A percentile compares a stretch with the other conserved stretches of the same genome.
phyloP scores from a whole-genome alignment of 306 rosid species.

The Aeschynomene evenia region DNA sequence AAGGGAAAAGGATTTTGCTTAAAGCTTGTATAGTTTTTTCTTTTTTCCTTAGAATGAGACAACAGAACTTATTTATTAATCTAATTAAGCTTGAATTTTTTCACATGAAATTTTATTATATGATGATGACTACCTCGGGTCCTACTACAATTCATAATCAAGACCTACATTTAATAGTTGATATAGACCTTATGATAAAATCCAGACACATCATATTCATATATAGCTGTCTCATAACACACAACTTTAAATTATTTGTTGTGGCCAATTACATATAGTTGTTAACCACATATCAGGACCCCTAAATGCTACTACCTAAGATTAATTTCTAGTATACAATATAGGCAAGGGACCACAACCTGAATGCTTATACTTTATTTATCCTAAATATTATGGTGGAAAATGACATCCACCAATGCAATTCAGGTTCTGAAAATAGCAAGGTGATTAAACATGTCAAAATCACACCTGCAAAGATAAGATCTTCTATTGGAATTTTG shows the following conservation, averaged over 20 bases:
- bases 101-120: not conserved
- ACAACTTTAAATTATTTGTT: no score
- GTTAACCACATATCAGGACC: constrained; percentile 13
- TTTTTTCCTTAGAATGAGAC: no score
- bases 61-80: no score
- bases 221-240: not conserved
- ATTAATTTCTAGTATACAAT: not conserved
- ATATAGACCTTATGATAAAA: not conserved
- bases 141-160: not conserved
- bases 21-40: not conserved
- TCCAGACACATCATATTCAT: not conserved
- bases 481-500: not conserved
- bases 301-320: not conserved
- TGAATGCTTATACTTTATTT: not conserved
- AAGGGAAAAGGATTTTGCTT: no score
- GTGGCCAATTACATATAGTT: not conserved
- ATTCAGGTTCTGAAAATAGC: constrained; percentile 9
- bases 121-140: not conserved
- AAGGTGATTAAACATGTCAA: constrained; percentile 25
- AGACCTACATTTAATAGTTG: not conserved
- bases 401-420: constrained; percentile 12
- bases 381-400: not conserved
- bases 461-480: constrained; percentile 9
- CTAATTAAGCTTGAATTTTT: not conserved
- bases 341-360: constrained; percentile 38